Evolutionary conservation across 192 early-diverging fungal species (phyloP).

Genomic region (Coemansia sp.): DNA sequence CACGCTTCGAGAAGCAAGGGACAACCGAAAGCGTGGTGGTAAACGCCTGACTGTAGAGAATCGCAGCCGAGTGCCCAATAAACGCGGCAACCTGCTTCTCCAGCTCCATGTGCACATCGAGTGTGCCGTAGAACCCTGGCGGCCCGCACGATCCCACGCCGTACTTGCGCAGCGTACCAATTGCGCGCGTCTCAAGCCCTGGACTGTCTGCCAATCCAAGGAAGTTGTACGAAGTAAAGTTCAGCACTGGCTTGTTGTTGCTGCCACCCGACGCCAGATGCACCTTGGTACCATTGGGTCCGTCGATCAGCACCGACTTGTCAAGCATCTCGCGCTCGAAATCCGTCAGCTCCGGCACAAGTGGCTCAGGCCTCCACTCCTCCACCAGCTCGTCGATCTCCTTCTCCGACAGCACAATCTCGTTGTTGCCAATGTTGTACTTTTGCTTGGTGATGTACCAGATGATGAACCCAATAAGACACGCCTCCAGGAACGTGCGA

Average conservation of each 20-base stretch:
- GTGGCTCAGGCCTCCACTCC: conserved; percentile 94
- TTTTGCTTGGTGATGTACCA: conserved; percentile 85
- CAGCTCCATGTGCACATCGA: conserved; percentile 94
- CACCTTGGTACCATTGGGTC: conserved; percentile 56
- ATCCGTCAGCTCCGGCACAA: conserved; percentile 76
- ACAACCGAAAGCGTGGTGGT: conserved; percentile 90
- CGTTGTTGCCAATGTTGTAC: conserved; percentile 74
- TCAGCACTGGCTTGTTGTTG: conserved; percentile 55
- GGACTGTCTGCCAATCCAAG: conserved; percentile 78
- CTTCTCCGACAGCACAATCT: conserved; percentile 83
- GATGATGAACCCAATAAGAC: conserved; percentile 82
- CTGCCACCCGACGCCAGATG: conserved; percentile 40
- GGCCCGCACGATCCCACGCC: conserved; percentile 96
- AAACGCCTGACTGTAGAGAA: conserved; percentile 95
- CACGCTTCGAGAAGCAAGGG: conserved; percentile 95
- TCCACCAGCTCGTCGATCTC: conserved; percentile 93
- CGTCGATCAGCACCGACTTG: conserved; percentile 72
- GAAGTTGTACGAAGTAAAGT: conserved; percentile 88
- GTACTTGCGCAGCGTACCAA: conserved; percentile 84
- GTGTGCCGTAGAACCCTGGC: conserved; percentile 92
- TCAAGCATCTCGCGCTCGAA: conserved; percentile 74
- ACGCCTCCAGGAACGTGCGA: conserved; percentile 80
- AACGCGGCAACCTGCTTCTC: conserved; percentile 85
- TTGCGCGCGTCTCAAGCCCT: conserved; percentile 76
- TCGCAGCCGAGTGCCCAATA: conserved; percentile 79